Evolutionary conservation across 169 alveolate genomes (phyloP).

Genomic region (Perkinsus chesapeaki): DNA sequence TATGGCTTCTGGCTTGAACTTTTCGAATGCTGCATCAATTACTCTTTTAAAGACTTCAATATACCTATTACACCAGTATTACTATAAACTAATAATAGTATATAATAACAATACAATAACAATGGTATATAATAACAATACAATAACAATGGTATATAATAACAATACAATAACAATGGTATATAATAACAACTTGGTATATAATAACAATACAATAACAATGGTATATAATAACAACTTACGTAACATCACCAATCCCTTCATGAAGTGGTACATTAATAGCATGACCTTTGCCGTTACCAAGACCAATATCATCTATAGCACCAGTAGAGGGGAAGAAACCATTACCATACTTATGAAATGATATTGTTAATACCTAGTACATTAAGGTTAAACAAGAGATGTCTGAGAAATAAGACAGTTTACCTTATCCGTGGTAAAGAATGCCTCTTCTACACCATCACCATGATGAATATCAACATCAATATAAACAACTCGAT

Average conservation of each 20-base stretch:
- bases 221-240: conserved; percentile 21
- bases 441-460: conserved; percentile 98
- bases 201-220: no score
- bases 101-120: no score
- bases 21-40: conserved; percentile 59
- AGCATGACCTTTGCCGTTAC: conserved; percentile 81
- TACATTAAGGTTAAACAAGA: neutral
- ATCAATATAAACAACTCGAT: conserved; percentile 96
- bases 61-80: neutral
- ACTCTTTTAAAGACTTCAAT: conserved; percentile 63
- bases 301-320: conserved; percentile 89
- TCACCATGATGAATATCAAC: conserved; percentile 97
- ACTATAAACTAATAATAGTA: no score
- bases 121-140: no score
- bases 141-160: no score
- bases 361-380: conserved; percentile 95
- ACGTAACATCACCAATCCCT: conserved; percentile 94
- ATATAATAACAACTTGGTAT: conserved; percentile 49
- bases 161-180: no score
- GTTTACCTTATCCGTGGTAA: conserved; percentile 17
- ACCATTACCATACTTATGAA: conserved; percentile 94
- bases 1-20: conserved; percentile 74
- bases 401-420: neutral
- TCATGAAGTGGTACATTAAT: conserved; percentile 95
- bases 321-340: conserved; percentile 98